phyloP scores from a whole-genome alignment of 176 grass and related monocot genomes.

The Eleusine indica region DNA sequence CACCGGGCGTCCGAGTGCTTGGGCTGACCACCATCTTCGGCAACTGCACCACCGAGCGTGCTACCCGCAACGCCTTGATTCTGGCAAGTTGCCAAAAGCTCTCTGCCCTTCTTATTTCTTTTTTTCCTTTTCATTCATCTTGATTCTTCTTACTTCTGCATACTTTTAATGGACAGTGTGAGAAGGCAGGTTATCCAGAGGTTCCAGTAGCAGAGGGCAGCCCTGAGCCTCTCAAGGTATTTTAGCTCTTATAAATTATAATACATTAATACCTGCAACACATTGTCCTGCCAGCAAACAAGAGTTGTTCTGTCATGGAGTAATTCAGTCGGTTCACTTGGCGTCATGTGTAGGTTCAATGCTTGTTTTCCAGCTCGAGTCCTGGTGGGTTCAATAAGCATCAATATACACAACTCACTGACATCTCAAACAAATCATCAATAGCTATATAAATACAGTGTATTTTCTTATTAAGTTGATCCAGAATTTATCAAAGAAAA shows the following conservation, averaged over 20 bases:
- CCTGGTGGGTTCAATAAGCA: not conserved
- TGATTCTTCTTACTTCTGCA: not conserved
- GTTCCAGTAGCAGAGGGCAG: conserved; percentile 92
- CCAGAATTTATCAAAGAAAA: too few species aligned
- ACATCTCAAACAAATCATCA: not conserved
- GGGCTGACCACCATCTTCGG: conserved; percentile 94
- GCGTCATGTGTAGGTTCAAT: too few species aligned
- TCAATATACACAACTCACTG: not conserved
- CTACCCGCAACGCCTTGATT: conserved; percentile 79
- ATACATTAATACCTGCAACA: too few species aligned
- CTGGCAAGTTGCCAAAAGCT: conserved; percentile 54
- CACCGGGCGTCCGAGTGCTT: conserved; percentile 54
- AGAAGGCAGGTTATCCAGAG: conserved; percentile 79
- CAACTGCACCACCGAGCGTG: conserved; percentile 64
- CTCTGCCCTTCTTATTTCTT: not conserved
- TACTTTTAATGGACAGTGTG: conserved; percentile 78
- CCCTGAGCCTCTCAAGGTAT: conserved; percentile 78
- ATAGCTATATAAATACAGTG: too few species aligned
- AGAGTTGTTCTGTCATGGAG: too few species aligned
- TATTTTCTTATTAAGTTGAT: not conserved
- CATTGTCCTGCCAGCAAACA: too few species aligned
- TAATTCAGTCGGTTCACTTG: too few species aligned
- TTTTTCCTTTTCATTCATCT: not conserved
- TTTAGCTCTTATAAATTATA: too few species aligned
- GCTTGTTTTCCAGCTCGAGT: too few species aligned